A percentile compares a stretch with the other conserved stretches of the same genome.
phyloP scores from a whole-genome alignment of 257 asterid species.

The Solanum lycopersicoides region DNA sequence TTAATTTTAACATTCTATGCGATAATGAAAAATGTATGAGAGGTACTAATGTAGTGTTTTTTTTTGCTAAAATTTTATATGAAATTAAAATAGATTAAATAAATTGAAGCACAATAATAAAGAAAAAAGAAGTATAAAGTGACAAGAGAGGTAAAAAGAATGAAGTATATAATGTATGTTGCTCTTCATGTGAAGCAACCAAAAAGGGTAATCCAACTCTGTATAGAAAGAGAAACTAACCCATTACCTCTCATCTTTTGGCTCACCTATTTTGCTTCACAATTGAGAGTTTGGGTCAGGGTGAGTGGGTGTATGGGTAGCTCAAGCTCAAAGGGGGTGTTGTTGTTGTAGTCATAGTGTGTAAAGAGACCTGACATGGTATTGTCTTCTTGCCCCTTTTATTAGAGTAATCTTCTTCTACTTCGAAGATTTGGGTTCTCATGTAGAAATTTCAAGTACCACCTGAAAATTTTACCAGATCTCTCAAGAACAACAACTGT shows the following conservation, averaged over 20 bases:
- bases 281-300: not conserved
- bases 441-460: not conserved
- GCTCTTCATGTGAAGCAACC: slow-evolving; percentile 44
- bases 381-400: not conserved
- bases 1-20: too few species aligned
- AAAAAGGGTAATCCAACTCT: slow-evolving; percentile 15
- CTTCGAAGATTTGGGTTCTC: not conserved
- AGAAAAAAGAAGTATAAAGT: too few species aligned
- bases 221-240: not conserved
- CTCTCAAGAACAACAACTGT: not conserved
- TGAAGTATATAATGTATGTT: not conserved
- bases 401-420: not conserved
- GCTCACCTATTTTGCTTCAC: not conserved
- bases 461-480: not conserved
- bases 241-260: not conserved
- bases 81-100: too few species aligned
- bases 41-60: too few species aligned
- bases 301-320: not conserved
- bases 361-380: not conserved
- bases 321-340: not conserved
- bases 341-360: not conserved
- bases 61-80: too few species aligned
- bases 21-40: too few species aligned
- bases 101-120: too few species aligned
- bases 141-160: not conserved